Evolutionary conservation across 352 stramenopile genomes (phyloP), one percentile per base, ranked within the genome.

Genomic region (Globisporangium cylindrosporum): DNA sequence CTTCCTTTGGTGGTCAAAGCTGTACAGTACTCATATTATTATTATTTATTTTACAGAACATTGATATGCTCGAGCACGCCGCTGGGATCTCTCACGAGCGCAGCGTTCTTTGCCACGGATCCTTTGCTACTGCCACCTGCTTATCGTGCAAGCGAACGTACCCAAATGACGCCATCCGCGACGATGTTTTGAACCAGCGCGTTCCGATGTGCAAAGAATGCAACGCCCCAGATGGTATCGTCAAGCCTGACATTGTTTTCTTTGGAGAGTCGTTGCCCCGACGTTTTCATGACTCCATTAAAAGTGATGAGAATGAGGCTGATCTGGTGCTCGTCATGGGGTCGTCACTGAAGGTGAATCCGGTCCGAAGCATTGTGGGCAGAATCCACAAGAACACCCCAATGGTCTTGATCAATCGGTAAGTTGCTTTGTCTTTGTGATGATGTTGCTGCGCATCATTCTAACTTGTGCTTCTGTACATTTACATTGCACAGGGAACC

Each of bases 261-360:
- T 99, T 99, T 75, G 97, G 97, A 32, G 96, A 99, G 81, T 94
- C 88, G 0, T 73, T 99, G 41, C 83, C 90, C 18, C 74, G 89
- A 57, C 88, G 80, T 64, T 98, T 99, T 69, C 85, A 92, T 65
- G 84, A 94, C 67, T 85, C 86, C 38, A 91, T 93, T 48, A 90
- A 90, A 73, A 80, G 74, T 48, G 85, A 92, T 66, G 88, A 92
- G 74, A 77, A 81, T 55, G 85, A 89, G 69, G 94, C 91, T 20
- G 97, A 99, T 79, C 84, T 99, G 5, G 80, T 99, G 34, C 91
- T 99, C 48, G 97, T 99, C n/a, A 99, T 99, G 86, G 98, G 98
- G 54, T 99, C 98, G 12, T 99, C 94, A 10, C 80, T 99, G 9
- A 98, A 98, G 63, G 98, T 99, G 48, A 93, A 96, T 59, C 97